phyloP scores from a whole-genome alignment of 1,284 basidiomycete genomes.

The Boletus nobilissimus region DNA sequence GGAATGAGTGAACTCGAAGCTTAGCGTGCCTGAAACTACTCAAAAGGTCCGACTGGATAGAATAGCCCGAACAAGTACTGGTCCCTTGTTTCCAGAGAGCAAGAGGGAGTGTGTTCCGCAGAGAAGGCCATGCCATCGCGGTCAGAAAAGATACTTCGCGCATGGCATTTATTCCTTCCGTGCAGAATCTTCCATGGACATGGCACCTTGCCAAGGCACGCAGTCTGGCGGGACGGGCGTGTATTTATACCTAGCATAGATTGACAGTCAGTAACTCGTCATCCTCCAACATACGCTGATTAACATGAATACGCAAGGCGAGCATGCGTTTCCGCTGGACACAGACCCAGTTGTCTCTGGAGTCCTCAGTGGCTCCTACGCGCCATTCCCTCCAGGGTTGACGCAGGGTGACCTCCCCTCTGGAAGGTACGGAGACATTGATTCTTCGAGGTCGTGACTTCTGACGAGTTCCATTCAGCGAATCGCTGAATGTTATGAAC shows the following conservation, averaged over 20 bases:
- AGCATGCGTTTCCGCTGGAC: neutral
- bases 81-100: too few relatives aligned
- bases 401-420: neutral
- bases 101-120: too few relatives aligned
- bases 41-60: too few relatives aligned
- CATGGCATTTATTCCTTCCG: neutral
- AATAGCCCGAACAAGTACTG: too few relatives aligned
- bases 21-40: too few relatives aligned
- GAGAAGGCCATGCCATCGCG: too few relatives aligned
- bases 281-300: neutral
- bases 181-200: conserved; percentile 7
- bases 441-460: neutral
- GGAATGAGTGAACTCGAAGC: too few relatives aligned
- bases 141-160: neutral
- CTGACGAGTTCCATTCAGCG: conserved; percentile 8
- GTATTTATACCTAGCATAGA: neutral
- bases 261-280: neutral
- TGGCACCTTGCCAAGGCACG: conserved; percentile 20
- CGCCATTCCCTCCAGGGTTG: neutral
- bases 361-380: neutral
- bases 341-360: neutral
- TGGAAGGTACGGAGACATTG: too few relatives aligned
- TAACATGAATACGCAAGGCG: neutral
- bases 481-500: neutral
- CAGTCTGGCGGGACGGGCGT: too few relatives aligned